Percentiles rank a stretch among this genome's conserved stretches.
Conservation (phyloP, 139 green algal species). For the Diplosphaera chodatii region DNA sequence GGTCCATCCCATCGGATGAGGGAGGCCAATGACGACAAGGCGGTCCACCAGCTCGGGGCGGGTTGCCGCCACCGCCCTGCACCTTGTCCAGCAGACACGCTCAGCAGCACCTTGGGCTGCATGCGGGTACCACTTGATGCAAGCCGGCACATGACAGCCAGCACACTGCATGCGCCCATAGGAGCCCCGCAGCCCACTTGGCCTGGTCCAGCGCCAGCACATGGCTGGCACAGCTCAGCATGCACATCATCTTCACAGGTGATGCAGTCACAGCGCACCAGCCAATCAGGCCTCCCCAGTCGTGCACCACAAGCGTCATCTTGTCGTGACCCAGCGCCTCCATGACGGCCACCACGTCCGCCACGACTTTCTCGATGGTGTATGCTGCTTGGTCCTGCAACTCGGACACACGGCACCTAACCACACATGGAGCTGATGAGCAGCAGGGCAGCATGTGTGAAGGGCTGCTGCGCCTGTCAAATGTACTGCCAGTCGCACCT, state of each 20-base stretch:
- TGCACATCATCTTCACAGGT: background rate
- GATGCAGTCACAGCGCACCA: background rate
- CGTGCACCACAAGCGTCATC: conserved; percentile 40
- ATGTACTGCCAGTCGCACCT: background rate
- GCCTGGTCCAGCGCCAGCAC: background rate
- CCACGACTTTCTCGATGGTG: conserved; percentile 15
- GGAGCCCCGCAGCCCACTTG: no score
- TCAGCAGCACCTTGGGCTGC: no score
- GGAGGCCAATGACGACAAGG: conserved; percentile 22
- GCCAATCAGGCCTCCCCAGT: conserved; percentile 24
- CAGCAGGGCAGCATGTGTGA: background rate
- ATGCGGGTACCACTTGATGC: no score
- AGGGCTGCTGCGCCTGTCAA: background rate
- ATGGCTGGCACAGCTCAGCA: background rate
- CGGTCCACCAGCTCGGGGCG: conserved; percentile 13
- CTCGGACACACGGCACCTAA: background rate
- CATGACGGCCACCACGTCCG: conserved; percentile 25
- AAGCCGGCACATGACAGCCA: no score
- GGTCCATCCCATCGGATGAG: conserved; percentile 18
- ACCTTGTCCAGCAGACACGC: conserved; percentile 9
- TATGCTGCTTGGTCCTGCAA: conserved; percentile 28
- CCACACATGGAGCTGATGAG: background rate
- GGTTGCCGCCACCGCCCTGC: conserved; percentile 19
- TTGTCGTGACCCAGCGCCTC: conserved; percentile 24
- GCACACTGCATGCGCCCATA: background rate